These are phyloP conservation scores for Kwoniella shivajii DNA, from an alignment of 1,284 basidiomycete genomes.

Conservation along the genomic window DNA sequence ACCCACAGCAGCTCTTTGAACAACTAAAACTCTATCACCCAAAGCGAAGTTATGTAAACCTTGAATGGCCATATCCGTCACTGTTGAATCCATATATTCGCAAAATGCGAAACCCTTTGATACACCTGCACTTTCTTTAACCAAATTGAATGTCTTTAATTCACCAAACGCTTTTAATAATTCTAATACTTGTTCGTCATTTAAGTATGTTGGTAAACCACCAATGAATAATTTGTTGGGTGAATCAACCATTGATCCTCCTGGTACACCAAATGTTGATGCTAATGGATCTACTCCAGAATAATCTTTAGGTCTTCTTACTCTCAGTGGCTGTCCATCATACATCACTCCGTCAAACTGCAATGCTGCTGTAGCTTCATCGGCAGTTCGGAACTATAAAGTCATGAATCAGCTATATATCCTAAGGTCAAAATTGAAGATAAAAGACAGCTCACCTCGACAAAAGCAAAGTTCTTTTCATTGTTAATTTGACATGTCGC, in stretches of 20 bases:
- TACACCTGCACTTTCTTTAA: slow-evolving; percentile 80
- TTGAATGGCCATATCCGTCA: slow-evolving; percentile 94
- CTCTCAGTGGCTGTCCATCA: slow-evolving; percentile 86
- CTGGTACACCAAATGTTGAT: slow-evolving; percentile 85
- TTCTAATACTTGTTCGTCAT: slow-evolving; percentile 97
- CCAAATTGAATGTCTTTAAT: slow-evolving; percentile 94
- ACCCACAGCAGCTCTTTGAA: slow-evolving; percentile 75
- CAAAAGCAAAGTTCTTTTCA: slow-evolving; percentile 97
- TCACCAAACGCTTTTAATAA: slow-evolving; percentile 96
- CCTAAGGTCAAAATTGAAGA: not conserved
- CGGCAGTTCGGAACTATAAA: slow-evolving; percentile 88
- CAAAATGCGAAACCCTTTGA: slow-evolving; percentile 99
- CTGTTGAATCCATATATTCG: slow-evolving; percentile 86
- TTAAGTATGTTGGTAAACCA: slow-evolving; percentile 90
- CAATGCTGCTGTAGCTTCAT: slow-evolving; percentile 95
- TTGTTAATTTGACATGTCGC: slow-evolving; percentile 92
- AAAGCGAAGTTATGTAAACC: slow-evolving; percentile 97
- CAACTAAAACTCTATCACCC: slow-evolving; percentile 93
- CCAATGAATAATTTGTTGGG: slow-evolving; percentile 98
- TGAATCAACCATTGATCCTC: slow-evolving; percentile 95
- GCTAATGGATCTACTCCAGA: slow-evolving; percentile 57
- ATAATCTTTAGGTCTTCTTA: slow-evolving; percentile 96
- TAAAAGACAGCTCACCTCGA: slow-evolving; percentile 67
- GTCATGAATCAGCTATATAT: not conserved
- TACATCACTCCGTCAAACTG: slow-evolving; percentile 96